Percentiles rank a stretch among this genome's conserved stretches.
Conservation (phyloP, 106 monocot species). For the Triglochin maritima region DNA sequence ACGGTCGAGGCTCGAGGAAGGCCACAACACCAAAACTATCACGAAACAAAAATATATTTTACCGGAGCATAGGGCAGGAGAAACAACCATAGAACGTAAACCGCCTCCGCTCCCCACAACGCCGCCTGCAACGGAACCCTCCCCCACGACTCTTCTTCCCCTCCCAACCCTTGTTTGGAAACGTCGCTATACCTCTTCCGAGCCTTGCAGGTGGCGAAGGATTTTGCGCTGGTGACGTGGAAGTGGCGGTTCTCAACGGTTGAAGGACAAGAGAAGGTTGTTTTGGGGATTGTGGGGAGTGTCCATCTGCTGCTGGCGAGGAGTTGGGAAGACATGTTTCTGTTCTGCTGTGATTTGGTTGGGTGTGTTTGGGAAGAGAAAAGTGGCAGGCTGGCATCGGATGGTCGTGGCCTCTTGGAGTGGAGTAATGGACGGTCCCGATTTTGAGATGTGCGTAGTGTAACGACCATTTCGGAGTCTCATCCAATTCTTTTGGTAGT, state of each 20-base stretch:
- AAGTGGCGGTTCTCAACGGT: neutral
- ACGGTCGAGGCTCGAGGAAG: neutral
- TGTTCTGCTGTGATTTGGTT: no score
- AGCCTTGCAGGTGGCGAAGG: neutral
- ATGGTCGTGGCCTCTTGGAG: no score
- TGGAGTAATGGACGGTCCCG: no score
- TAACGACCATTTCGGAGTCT: no score
- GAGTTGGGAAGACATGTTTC: no score
- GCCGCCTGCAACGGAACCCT: slow-evolving; percentile 21
- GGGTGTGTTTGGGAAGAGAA: no score
- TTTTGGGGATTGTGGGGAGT: neutral
- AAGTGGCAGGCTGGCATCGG: no score
- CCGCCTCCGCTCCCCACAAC: slow-evolving; percentile 70
- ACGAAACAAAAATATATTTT: neutral
- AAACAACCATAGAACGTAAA: slow-evolving; percentile 79
- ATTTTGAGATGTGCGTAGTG: no score
- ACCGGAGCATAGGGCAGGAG: slow-evolving; percentile 83
- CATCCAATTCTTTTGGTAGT: no score
- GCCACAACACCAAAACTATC: neutral
- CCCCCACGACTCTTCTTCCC: neutral
- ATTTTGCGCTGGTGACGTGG: neutral
- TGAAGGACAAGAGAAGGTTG: neutral
- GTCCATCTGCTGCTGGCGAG: no score
- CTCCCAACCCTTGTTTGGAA: neutral
- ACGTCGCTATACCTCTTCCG: neutral